Percentiles rank a stretch among this genome's conserved stretches.
phyloP scores from a whole-genome alignment of 2,329 filamentous ascomycete genomes.

The Daldinia sp. region DNA sequence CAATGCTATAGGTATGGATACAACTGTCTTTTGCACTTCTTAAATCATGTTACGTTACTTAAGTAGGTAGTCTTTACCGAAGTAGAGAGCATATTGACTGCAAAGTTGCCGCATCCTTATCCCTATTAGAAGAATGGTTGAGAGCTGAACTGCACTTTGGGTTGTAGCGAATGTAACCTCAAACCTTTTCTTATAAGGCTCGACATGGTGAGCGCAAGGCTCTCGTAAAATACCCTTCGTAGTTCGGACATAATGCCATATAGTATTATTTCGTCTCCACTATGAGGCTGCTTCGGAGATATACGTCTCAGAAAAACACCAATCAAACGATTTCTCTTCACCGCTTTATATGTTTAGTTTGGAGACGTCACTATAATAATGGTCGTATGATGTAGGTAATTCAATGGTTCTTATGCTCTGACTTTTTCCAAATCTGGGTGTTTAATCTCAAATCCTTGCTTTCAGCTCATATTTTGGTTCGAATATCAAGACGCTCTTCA shows the following conservation, averaged over 20 bases:
- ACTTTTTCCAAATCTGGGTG: no score
- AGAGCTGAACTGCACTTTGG: background rate
- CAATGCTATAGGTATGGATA: background rate
- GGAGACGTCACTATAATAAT: background rate
- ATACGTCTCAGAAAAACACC: background rate
- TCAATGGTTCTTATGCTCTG: no score
- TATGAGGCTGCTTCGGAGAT: background rate
- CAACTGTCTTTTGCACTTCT: background rate
- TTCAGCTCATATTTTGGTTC: background rate
- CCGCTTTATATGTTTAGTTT: background rate
- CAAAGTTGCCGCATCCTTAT: background rate
- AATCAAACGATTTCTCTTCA: background rate
- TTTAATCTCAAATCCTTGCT: background rate
- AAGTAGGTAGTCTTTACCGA: background rate
- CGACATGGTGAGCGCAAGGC: background rate
- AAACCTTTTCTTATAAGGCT: background rate
- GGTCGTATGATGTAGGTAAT: background rate
- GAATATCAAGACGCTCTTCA: background rate
- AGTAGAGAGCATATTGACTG: background rate
- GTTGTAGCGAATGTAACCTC: background rate
- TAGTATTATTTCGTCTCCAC: background rate
- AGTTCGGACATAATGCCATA: background rate
- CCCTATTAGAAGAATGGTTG: background rate
- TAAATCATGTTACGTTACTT: background rate
- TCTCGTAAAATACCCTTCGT: background rate